These are phyloP conservation scores for Kwoniella bestiolae DNA, from an alignment of 768 basidiomycete species.

Conservation along the genomic window DNA sequence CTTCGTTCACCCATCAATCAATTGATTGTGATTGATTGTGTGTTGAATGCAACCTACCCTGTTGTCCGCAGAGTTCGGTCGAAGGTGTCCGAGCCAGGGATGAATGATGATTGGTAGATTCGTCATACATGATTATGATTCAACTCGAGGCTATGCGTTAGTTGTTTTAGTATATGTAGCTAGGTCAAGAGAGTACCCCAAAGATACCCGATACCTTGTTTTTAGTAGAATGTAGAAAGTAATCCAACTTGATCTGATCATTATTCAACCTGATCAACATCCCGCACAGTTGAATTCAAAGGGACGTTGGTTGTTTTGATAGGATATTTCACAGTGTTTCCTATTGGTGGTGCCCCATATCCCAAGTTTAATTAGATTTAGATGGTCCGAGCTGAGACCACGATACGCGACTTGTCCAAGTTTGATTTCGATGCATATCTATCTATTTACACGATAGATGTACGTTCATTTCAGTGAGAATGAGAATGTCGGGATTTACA, in stretches of 20 bases:
- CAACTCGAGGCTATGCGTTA: neutral
- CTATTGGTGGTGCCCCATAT: neutral
- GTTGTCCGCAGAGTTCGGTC: neutral
- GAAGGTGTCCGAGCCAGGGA: neutral
- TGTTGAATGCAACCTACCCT: neutral
- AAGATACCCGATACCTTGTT: neutral
- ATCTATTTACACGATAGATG: neutral
- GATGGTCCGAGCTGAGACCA: neutral
- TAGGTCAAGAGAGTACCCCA: neutral
- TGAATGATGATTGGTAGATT: neutral
- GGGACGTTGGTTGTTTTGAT: slow-evolving; percentile 13
- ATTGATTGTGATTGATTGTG: neutral
- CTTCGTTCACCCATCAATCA: neutral
- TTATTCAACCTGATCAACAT: neutral
- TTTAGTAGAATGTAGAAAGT: neutral
- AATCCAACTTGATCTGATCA: neutral
- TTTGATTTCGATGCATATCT: no score
- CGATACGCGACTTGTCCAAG: no score
- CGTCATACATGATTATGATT: neutral
- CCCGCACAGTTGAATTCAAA: neutral
- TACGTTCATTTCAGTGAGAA: neutral
- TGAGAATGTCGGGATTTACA: slow-evolving; percentile 27
- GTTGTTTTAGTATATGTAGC: neutral
- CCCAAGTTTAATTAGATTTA: neutral
- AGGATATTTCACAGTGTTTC: neutral